Base-by-base conservation (phyloP, 345 rosid genomes). In the Eucalyptus erythrocorys region DNA sequence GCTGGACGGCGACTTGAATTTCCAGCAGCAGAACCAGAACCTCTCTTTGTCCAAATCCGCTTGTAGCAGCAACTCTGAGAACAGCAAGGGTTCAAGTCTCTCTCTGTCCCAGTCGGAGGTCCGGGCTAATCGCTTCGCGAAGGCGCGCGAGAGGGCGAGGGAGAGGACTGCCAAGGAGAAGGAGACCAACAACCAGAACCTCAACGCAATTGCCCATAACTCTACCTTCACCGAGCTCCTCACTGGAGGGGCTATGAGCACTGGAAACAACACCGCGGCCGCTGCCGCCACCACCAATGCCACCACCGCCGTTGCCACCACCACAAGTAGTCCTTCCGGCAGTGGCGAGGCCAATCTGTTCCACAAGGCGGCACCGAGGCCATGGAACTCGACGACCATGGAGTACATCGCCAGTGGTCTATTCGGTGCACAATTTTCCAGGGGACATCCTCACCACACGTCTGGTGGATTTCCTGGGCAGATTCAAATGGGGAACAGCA, bases 51-150 rank as follows among this genome's bases (percentile, higher is more conserved):
- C 97, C 61, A 97, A 96, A 93, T 95, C 99, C 48, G 99, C 97
- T 90, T 96, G 98, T 87, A 98, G 99, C 85, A 96, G 99, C 89
- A 97, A 93, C 84, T 98, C 99, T 0, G 99, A 98, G 92, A 98
- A 98, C 15, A 97, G 99, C 89, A 98, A 96, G 90, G 97, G 97
- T 66, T 95, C 98, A 4, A 95, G 90, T 8, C 87, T 97, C 87
- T 97, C 99, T 34, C 94, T 98, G 14, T 94, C 97, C 3, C 91
- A 95, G 91, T 93, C 98, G 8, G 99, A 95, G 90, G 59, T 94
- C 13, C 92, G 93, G 2, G 94, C 79, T 49, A 94, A 90, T 21
- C 95, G 99, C 8, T 96, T 90, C 7, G 57, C 57, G 24, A 95
- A 92, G 92, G 97, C 88, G 27, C 91, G 99, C 3, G 98, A 96